Percentiles rank a stretch among this genome's conserved stretches.
phyloP scores from a whole-genome alignment of 495 filamentous ascomycete genomes.

The Penicillium fimorum region DNA sequence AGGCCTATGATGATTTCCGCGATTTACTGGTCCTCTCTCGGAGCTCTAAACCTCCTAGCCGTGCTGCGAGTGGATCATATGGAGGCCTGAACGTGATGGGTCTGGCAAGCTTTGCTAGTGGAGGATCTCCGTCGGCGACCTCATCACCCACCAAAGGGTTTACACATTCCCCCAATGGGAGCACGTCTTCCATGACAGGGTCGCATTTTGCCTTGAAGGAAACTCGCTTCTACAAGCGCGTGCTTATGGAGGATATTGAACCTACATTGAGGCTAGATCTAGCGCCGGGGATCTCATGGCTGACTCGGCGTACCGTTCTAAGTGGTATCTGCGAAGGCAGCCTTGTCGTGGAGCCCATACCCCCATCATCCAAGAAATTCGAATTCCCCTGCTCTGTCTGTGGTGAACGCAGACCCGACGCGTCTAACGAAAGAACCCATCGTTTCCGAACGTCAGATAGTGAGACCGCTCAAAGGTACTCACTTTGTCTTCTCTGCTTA shows the following conservation, averaged over 20 bases:
- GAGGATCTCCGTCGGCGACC: constrained; percentile 46
- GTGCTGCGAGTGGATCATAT: constrained; percentile 69
- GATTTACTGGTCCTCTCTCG: constrained; percentile 70
- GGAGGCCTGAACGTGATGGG: constrained; percentile 60
- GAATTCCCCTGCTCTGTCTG: constrained; percentile 83
- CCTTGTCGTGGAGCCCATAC: constrained; percentile 84
- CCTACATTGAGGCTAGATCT: constrained; percentile 85
- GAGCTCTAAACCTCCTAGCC: constrained; percentile 55
- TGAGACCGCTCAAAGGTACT: constrained; percentile 79
- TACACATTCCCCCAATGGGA: constrained; percentile 41
- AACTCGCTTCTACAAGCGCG: constrained; percentile 89
- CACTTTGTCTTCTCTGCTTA: constrained; percentile 87
- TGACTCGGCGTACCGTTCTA: constrained; percentile 79
- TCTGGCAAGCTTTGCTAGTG: constrained; percentile 50
- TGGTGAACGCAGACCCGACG: constrained; percentile 72
- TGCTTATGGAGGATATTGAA: constrained; percentile 85
- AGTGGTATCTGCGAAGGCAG: constrained; percentile 81
- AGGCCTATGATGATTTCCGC: constrained; percentile 80
- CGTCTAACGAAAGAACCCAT: constrained; percentile 72
- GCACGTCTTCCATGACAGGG: constrained; percentile 36
- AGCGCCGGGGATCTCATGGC: constrained; percentile 89
- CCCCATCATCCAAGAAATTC: constrained; percentile 54
- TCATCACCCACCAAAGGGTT: constrained; percentile 44
- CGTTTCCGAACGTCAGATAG: constrained; percentile 85
- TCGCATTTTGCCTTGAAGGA: constrained; percentile 68